Evolutionary conservation across 108 stramenopile species (phyloP), one percentile per base, ranked within the genome.

Genomic region (Skeletonema tropicum): DNA sequence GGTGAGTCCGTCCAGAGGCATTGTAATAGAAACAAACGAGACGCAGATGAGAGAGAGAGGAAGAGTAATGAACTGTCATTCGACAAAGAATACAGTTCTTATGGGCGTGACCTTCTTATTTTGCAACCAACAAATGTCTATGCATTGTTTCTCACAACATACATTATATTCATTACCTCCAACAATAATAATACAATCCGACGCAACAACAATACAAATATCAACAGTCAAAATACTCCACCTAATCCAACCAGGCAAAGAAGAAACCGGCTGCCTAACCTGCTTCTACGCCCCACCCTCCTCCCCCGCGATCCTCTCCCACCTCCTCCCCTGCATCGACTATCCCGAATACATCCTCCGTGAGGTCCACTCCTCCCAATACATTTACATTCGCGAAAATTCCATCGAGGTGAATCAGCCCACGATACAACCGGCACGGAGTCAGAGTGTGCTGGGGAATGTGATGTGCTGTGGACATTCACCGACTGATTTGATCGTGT

Each of bases 381-480:
- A 86, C 72, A 83, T 89, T 36, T 80, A 86, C 70, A 60, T 89
- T 7, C 74, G 84, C 11, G 88, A 89, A 69, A 89, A 86, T 41
- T 78, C 76, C 9, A 60, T 89, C 58, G 88, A 89, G 72, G 86
- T 82, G 84, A 89, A 89, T 65, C 68, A 75, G 59, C 88, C 86
- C 12, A 64, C 66, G n/a, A 35, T 75, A 30, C 75, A 70, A 62
- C 68, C 77, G 25, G 72, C 77, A 30, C 62, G 75, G 61, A 64
- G 77, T 12, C 48, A 81, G 57, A 74, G 35, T 26, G 3, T 57
- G 11, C 39, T 74, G 15, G 14, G 68, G 12, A 31, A 71, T 6
- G n/a, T 66, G 14, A 13, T 80, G 4, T 86, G 85, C 68, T 86
- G 86, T 42, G 85, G 85, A 23, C 35, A 66, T 30, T 83, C 82